Base-by-base conservation (phyloP, 164 flowering plant genomes). In the Vitis rotundifolia region DNA sequence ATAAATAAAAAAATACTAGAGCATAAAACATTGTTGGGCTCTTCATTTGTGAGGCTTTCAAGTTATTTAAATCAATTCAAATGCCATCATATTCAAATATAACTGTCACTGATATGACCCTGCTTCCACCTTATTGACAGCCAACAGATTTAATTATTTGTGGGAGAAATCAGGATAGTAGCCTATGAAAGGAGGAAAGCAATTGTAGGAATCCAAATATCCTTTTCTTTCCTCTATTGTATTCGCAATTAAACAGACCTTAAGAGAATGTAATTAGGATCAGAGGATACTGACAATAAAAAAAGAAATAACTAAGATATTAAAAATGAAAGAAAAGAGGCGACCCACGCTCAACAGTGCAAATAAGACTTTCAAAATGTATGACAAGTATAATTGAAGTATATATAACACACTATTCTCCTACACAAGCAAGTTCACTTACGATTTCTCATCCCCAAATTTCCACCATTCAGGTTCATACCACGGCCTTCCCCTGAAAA, bases 391-490 rank as follows among this genome's bases (percentile, higher is more conserved):
- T 47, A 63, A 53, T 51, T 18, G 1, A 60, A 5, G 31, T 26
- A 0, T 47, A 52, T 54, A 47, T 64, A 2, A 11, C 15, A 49
- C 4, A 16, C 12, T 54, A 37, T 16, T 47, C 58, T 50, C 18
- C 68, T 10, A 37, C 47, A 53, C 19, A 16, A 71, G 62, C 51
- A 13, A 60, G 71, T 71, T 67, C 48, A 86, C 97, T 89, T 88
- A 95, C 99, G 91, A 75, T 78, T 91, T 92, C 72, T 84, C 85
- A 80, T 96, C 97, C 22, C 99, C 99, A 77, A 96, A 96, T 78
- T 93, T 96, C 99, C 99, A 93, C 98, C 99, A 96, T 0, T 93
- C 97, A 50, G 99, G 98, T 70, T 96, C 98, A 80, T 90, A 96
- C 99, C 99, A 96, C 15, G 78, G 72, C 74, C 77, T 93, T 70